Base-by-base conservation (phyloP, 148 eudicot species). In the Arctostaphylos glauca region DNA sequence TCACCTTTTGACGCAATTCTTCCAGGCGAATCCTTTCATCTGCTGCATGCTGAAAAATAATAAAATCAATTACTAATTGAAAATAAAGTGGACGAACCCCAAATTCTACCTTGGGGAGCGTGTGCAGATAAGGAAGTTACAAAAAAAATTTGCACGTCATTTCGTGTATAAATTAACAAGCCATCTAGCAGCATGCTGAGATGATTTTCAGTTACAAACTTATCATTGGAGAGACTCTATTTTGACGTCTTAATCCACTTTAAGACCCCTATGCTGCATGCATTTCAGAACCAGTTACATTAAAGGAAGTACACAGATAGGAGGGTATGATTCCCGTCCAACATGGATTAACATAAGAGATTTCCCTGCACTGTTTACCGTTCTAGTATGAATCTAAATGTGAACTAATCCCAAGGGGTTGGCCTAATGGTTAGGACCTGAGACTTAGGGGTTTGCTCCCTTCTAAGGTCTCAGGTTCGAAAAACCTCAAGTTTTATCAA, bases 21-120 rank as follows among this genome's bases (percentile, higher is more conserved):
- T 96, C 99, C 84, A 96, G 88, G 82, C 93, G 93, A 76, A 96
- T 94, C 87, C 99, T 90, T 87, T 96, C 99, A 87, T 96, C 99
- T 23, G 99, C 99, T 82, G 99, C 99, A 88, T 96, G 99, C 99
- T 96, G 94, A 44, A 86, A 86, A 84, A 74, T 6, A 73, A 23
- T 66, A 72, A 81, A 43, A 15, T 14, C 49, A 59, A 43, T 4
- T 18, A 53, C 77, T 3, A 83, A 78, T 79, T 66, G n/a, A 25
- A 83, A 31, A 49, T 55, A 48, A 46, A 49, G 7, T 8, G 43
- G 86, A 47, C 50, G 31, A 44, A n/a, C 25, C 49, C 21, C 68
- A 48, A 58, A 82, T 2, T 25, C 46, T 49, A 15, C 10, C 7
- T 5, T 9, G 2, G 16, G 2, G 16, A 25, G 47, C 52, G 49